Evolutionary conservation across 78 protist genomes (phyloP).

Genomic region (Andalucia godoyi): DNA sequence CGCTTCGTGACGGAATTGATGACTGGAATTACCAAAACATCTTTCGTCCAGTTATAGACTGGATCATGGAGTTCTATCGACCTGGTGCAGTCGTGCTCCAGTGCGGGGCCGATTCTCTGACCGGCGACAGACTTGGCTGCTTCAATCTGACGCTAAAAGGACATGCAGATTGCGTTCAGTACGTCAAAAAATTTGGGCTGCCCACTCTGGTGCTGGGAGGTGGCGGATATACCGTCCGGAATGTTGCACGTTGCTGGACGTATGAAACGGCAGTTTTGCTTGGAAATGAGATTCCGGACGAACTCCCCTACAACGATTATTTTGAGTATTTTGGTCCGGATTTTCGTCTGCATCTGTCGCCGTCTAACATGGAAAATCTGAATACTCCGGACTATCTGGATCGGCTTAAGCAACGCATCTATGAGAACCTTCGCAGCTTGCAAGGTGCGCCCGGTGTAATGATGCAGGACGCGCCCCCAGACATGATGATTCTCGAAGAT

Average conservation of each 20-base stretch:
- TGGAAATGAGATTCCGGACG: background rate
- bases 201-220: conserved; percentile 96
- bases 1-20: conserved; percentile 94
- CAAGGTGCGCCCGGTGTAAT: conserved; percentile 46
- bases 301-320: conserved; percentile 90
- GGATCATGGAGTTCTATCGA: conserved; percentile 62
- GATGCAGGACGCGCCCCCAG: conserved; percentile 40
- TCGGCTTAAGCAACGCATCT: background rate
- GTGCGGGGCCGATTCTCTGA: conserved; percentile 97
- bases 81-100: conserved; percentile 89
- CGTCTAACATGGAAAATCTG: conserved; percentile 68
- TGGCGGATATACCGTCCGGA: conserved; percentile 97
- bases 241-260: conserved; percentile 98
- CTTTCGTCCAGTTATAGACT: conserved; percentile 74
- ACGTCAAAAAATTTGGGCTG: conserved; percentile 51
- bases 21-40: conserved; percentile 67
- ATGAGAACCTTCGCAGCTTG: conserved; percentile 23
- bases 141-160: conserved; percentile 82
- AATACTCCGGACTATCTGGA: conserved; percentile 71
- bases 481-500: background rate
- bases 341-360: conserved; percentile 55
- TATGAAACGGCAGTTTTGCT: background rate
- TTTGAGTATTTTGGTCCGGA: conserved; percentile 92
- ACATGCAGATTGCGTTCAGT: conserved; percentile 79
- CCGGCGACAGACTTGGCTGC: conserved; percentile 95